Evolutionary conservation across 139 green algal genomes (phyloP).

Genomic region (Tetradesmus lagerheimii): DNA sequence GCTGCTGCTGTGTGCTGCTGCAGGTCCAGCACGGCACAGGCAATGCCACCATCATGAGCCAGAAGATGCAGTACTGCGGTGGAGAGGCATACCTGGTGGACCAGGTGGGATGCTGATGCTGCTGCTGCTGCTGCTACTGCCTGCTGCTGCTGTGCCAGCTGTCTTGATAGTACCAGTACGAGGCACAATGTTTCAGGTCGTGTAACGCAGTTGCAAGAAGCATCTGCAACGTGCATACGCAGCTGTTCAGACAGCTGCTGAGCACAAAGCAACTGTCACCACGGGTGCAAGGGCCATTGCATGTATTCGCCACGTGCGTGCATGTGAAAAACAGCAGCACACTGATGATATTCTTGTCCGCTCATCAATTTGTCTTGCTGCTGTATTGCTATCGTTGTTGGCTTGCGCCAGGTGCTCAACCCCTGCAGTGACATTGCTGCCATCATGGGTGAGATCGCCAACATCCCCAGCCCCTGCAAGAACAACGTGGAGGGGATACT

Average conservation of each 20-base stretch:
- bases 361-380: too few relatives aligned
- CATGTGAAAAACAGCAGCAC: too few relatives aligned
- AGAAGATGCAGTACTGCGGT: slow-evolving; percentile 47
- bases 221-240: too few relatives aligned
- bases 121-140: not conserved
- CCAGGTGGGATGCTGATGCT: slow-evolving; percentile 13
- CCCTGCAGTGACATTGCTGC: slow-evolving; percentile 41
- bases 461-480: slow-evolving; percentile 47
- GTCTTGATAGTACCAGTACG: too few relatives aligned
- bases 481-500: slow-evolving; percentile 48
- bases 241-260: too few relatives aligned
- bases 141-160: too few relatives aligned
- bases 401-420: not conserved
- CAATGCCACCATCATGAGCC: slow-evolving; percentile 47
- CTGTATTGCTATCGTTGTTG: not conserved
- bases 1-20: not conserved
- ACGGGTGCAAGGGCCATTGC: too few relatives aligned
- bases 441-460: slow-evolving; percentile 47
- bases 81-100: slow-evolving; percentile 49
- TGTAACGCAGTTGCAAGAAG: too few relatives aligned
- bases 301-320: too few relatives aligned
- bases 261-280: too few relatives aligned
- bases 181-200: too few relatives aligned
- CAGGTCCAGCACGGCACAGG: slow-evolving; percentile 50
- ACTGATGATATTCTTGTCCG: too few relatives aligned